phyloP scores from a whole-genome alignment of 2,329 filamentous ascomycete species.

The Pseudogymnoascus sp. region DNA sequence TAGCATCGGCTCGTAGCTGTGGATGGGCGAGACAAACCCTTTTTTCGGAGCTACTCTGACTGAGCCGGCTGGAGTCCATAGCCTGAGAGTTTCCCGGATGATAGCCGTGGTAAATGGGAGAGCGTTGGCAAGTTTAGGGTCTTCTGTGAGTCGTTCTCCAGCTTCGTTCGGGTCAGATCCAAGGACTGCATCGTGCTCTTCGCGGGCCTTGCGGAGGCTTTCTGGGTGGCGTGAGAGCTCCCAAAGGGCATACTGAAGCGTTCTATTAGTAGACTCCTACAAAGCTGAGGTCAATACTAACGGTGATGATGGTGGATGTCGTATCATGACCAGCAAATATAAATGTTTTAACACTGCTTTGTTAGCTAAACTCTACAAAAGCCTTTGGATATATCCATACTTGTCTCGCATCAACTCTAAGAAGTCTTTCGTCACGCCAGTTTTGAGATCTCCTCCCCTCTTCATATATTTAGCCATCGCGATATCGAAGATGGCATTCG shows the following conservation, averaged over 20 bases:
- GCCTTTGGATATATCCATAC: constrained; percentile 1
- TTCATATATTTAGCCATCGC: constrained; percentile 14
- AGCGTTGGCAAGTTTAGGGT: constrained; percentile 17
- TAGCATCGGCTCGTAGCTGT: background rate
- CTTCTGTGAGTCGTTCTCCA: constrained; percentile 7
- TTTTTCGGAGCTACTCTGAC: background rate
- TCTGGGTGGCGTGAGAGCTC: constrained; percentile 15
- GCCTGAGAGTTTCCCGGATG: constrained; percentile 20
- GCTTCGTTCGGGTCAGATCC: constrained; percentile 14
- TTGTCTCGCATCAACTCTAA: constrained; percentile 13
- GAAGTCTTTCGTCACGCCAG: constrained; percentile 11
- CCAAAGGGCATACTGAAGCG: constrained; percentile 14
- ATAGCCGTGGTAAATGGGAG: constrained; percentile 18
- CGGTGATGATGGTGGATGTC: constrained; percentile 10
- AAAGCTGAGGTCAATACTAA: background rate
- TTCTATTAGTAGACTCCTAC: background rate
- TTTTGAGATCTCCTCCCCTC: constrained; percentile 6
- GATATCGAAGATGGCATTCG: constrained; percentile 11
- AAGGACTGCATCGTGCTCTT: constrained; percentile 19
- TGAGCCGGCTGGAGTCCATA: constrained; percentile 14
- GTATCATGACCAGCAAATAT: constrained; percentile 24
- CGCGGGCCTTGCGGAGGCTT: constrained; percentile 13
- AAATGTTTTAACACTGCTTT: constrained; percentile 15
- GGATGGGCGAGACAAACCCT: background rate
- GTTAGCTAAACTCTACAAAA: background rate